Conservation (phyloP, 2,329 filamentous ascomycete species). For the Eutypa lata region DNA sequence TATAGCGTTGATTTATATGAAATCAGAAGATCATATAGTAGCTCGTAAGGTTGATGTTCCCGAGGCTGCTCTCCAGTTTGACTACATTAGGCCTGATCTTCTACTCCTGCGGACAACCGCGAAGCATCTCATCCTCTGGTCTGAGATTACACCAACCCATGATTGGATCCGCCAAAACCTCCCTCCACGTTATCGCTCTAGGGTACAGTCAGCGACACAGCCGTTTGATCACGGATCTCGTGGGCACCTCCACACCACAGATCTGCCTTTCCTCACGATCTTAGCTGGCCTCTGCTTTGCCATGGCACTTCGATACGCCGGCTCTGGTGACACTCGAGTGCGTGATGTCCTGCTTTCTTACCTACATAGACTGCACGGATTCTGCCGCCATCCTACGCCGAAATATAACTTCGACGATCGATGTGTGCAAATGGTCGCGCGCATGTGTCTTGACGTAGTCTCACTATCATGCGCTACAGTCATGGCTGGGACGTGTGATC, state of each 20-base stretch:
- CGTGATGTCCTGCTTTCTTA: constrained; percentile 81
- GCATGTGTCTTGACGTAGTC: constrained; percentile 87
- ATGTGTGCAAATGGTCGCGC: constrained; percentile 75
- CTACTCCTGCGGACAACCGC: constrained; percentile 86
- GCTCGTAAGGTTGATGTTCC: constrained; percentile 92
- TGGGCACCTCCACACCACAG: constrained; percentile 64
- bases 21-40: constrained; percentile 82
- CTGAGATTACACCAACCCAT: constrained; percentile 68
- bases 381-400: constrained; percentile 49
- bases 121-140: constrained; percentile 91
- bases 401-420: constrained; percentile 71
- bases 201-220: constrained; percentile 58
- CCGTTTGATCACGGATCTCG: constrained; percentile 31
- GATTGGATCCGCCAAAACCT: constrained; percentile 75
- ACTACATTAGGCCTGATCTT: constrained; percentile 91
- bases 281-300: constrained; percentile 84
- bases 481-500: constrained; percentile 94
- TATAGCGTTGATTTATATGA: constrained; percentile 92
- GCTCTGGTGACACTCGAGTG: constrained; percentile 66
- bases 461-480: constrained; percentile 80
- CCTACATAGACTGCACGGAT: constrained; percentile 80
- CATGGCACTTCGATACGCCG: constrained; percentile 70
- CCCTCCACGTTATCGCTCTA: constrained; percentile 64
- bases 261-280: constrained; percentile 92
- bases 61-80: constrained; percentile 85